Percentiles rank a stretch among this genome's conserved stretches.
phyloP scores from a whole-genome alignment of 129 eudicot species.

The Tanacetum coccineum region DNA sequence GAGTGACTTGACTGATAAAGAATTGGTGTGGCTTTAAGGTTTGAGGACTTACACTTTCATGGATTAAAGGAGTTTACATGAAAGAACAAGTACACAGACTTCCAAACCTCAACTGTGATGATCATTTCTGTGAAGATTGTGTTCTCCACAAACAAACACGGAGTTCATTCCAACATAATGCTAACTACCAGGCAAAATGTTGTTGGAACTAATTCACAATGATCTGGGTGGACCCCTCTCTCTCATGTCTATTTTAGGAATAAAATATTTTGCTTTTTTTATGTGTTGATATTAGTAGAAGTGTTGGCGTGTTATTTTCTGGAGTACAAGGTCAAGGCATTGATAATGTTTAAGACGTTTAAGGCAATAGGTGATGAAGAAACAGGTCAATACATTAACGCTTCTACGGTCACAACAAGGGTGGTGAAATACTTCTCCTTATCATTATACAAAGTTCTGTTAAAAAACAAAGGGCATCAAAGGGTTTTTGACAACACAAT shows the following conservation, averaged over 20 bases:
- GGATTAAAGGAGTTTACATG: neutral
- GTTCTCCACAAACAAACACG: neutral
- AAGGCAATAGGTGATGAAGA: neutral
- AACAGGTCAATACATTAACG: neutral
- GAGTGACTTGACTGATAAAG: neutral
- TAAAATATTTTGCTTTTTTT: neutral
- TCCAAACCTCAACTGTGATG: neutral
- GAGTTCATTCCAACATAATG: neutral
- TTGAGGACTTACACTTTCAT: neutral
- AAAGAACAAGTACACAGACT: neutral
- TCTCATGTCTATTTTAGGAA: neutral
- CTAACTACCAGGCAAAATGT: neutral
- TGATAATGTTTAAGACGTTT: neutral
- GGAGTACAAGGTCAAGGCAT: neutral
- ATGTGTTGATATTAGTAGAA: conserved; percentile 2
- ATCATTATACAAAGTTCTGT: neutral
- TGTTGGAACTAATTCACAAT: neutral
- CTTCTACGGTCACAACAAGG: neutral
- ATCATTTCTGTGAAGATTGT: no score
- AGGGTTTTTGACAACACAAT: neutral
- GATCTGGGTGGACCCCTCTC: neutral
- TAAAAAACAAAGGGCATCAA: neutral
- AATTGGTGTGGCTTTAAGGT: neutral
- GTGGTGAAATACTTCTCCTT: neutral
- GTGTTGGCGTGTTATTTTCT: neutral